These are phyloP conservation scores for Aethionema arabicum DNA, from an alignment of 345 rosid species.

Conservation along the genomic window DNA sequence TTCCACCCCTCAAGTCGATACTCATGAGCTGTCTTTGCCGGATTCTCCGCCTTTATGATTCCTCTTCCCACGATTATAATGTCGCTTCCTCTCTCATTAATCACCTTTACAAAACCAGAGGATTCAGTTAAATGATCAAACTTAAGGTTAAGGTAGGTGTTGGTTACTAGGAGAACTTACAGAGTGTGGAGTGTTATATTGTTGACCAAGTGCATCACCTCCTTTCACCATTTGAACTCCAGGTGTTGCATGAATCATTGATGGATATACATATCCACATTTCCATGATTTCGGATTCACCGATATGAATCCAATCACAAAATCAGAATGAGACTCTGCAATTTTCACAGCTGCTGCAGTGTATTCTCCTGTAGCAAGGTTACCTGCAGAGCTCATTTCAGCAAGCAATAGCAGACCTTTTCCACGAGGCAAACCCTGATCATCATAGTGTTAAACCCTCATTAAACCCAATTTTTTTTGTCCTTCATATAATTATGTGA, in stretches of 20 bases:
- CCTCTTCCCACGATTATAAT: conserved; percentile 97
- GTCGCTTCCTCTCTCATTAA: conserved; percentile 85
- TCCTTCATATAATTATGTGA: background rate
- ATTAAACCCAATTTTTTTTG: too few relatives aligned
- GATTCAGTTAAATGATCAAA: background rate
- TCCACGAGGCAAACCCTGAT: conserved; percentile 91
- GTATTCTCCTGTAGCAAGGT: conserved; percentile 92
- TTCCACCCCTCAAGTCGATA: conserved; percentile 96
- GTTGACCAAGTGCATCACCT: conserved; percentile 92
- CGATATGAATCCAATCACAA: conserved; percentile 94
- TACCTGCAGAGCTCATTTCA: conserved; percentile 99
- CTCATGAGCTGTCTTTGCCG: conserved; percentile 72
- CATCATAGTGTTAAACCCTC: background rate
- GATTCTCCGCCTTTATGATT: conserved; percentile 79
- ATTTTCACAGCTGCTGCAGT: conserved; percentile 90
- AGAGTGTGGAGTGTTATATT: conserved; percentile 90
- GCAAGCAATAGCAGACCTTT: conserved; percentile 87
- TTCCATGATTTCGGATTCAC: conserved; percentile 97
- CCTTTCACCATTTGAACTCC: conserved; percentile 96
- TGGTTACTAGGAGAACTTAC: conserved; percentile 49
- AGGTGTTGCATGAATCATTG: conserved; percentile 94
- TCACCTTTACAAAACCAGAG: conserved; percentile 46
- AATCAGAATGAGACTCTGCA: conserved; percentile 93
- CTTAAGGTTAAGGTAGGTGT: conserved; percentile 57
- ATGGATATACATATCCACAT: conserved; percentile 73